phyloP scores from a whole-genome alignment of 441 rosid genomes.

The Arabidopsis lyrata region DNA sequence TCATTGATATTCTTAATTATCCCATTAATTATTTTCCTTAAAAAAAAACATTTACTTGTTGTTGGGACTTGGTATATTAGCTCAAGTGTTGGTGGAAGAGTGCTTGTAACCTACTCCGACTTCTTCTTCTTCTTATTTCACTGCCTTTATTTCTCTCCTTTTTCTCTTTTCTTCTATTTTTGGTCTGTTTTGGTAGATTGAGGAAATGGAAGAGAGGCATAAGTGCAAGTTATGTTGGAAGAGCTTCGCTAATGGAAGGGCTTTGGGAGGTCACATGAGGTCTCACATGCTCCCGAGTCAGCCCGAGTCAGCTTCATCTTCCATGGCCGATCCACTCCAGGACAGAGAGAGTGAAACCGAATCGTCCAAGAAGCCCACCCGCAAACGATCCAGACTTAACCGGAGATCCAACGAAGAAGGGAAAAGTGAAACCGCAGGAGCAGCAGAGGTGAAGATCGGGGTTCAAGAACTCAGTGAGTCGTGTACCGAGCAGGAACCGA shows the following conservation, averaged over 20 bases:
- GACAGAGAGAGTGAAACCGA: constrained; percentile 86
- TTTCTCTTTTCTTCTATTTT: not conserved
- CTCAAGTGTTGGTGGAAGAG: constrained; percentile 52
- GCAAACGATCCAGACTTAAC: constrained; percentile 67
- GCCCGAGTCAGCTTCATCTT: constrained; percentile 53
- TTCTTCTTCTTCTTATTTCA: not conserved
- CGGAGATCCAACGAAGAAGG: constrained; percentile 39
- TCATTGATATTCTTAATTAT: constrained; percentile 24
- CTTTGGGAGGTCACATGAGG: constrained; percentile 91
- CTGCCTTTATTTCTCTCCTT: constrained; percentile 24
- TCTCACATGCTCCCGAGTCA: constrained; percentile 60
- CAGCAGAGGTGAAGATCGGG: constrained; percentile 32
- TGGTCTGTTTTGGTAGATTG: not conserved
- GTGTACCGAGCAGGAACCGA: constrained; percentile 64
- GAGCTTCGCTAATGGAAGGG: constrained; percentile 73
- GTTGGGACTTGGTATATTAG: constrained; percentile 28
- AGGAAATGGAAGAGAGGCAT: constrained; percentile 63
- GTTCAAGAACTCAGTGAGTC: constrained; percentile 53
- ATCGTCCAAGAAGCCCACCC: constrained; percentile 72
- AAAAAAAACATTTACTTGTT: constrained; percentile 19
- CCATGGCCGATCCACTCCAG: constrained; percentile 67
- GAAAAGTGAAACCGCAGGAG: not conserved
- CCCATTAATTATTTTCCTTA: constrained; percentile 36
- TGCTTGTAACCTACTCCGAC: constrained; percentile 83
- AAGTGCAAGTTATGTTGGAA: constrained; percentile 73